These are phyloP conservation scores for Adiantum capillusveneris DNA, from an alignment of 75 land plant species.

Conservation along the genomic window DNA sequence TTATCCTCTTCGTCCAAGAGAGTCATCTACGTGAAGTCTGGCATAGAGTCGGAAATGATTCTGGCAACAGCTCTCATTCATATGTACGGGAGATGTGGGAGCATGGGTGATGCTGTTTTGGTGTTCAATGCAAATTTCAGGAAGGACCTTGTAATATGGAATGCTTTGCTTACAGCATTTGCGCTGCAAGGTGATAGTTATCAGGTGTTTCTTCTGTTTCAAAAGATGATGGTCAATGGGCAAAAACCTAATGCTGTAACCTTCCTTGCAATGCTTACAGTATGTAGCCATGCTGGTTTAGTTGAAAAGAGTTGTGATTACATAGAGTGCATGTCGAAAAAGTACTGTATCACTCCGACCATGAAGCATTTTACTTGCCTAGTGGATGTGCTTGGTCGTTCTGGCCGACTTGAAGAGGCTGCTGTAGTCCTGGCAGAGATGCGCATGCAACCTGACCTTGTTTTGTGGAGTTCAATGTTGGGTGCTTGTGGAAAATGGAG, in stretches of 20 bases:
- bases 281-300: conserved; percentile 6
- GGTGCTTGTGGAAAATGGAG: conserved; percentile 12
- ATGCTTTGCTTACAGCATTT: conserved; percentile 15
- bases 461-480: conserved; percentile 12
- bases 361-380: conserved; percentile 15
- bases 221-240: conserved; percentile 6
- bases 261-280: conserved; percentile 7
- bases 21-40: no score
- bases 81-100: conserved; percentile 24
- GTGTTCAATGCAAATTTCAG: conserved; percentile 3
- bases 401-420: conserved; percentile 21
- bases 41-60: background rate
- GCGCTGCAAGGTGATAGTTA: conserved; percentile 14
- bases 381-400: conserved; percentile 26
- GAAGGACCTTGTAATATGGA: conserved; percentile 16
- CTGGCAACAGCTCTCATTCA: conserved; percentile 7
- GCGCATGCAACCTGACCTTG: conserved; percentile 12
- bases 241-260: conserved; percentile 12
- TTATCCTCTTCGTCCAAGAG: no score
- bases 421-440: conserved; percentile 4
- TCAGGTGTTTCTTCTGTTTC: conserved; percentile 1
- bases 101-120: background rate
- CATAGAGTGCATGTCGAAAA: no score
- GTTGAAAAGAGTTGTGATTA: background rate
- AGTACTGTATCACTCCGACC: conserved; percentile 2